Evolutionary conservation across 2,329 filamentous ascomycete species (phyloP), one percentile per base, ranked within the genome.

Genomic region (Acrocalymma vagum): DNA sequence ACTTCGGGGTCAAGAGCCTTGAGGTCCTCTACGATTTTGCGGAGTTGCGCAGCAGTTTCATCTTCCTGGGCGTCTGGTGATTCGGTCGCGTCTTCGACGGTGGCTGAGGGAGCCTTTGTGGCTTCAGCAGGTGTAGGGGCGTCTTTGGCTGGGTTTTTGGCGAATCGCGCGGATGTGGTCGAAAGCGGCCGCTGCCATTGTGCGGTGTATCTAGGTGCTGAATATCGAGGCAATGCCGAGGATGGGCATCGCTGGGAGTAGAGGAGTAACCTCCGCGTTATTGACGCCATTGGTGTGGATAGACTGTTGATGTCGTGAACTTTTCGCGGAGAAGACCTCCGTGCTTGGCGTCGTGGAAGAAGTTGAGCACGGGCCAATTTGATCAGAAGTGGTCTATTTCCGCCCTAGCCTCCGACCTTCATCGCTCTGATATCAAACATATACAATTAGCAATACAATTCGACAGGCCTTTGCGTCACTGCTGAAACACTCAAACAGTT

Each of bases 141-240:
- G 22, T 55, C 50, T 29, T 59, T 47, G 5, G 45, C 30, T 15
- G 54, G 38, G 43, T 53, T 46, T 5, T 55, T 38, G 17, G 53
- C 58, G 35, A 30, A 38, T 6, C 45, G 53, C 18, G 38, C 18
- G 9, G 52, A 20, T 4, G 66, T 69, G 20, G 56, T 59, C 21
- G 65, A 65, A 3, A 71, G 46, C 23, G 62, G 46, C 21, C 66
- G 66, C 27, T 59, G 62, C 63, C 65, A 68, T 62, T 62, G 62
- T 25, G 51, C 16, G 14, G 51, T 50, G 40, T 43, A 43, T 44
- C 38, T 51, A 2, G 60, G 30, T 7, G 33, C 10, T 26, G 40
- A 24, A 27, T 41, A 42, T 20, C 51, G 59, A 5, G 50, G 34
- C 3, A 48, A 32, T 54, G 63, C 53, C 31, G 57, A 39, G n/a